Base-by-base conservation (phyloP, 345 rosid genomes). In the Moricandia arvensis region DNA sequence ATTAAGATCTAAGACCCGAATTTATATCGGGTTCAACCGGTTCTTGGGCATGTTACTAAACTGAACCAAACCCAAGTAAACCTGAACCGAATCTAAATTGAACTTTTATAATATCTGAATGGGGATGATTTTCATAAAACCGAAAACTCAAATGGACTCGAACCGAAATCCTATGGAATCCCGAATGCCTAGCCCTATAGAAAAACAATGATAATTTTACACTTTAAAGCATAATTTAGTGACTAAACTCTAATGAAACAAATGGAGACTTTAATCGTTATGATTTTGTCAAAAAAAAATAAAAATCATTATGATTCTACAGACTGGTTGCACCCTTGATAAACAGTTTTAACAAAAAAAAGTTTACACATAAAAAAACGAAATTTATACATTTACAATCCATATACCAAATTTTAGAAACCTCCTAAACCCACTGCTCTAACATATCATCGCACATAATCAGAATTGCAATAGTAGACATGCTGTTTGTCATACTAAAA, bases 221-320 rank as follows among this genome's bases (percentile, higher is more conserved):
- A 62, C 66, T 73, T 68, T 55, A 54, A 68, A 62, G 31, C 75
- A 79, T 68, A 0, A 63, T 63, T 55, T 62, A 73, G 63, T 62
- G 74, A 37, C 78, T 18, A 62, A 18, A 49, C 30, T 73, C 74
- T 68, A 53, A 79, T 17, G 68, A 71, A 66, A 73, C 68, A 33
- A 71, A 71, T 78, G 73, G 8, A 78, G 37, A 17, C 77, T 78
- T 78, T 78, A 72, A 78, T n/a, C n/a, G n/a, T n/a, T n/a, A n/a
- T n/a, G n/a, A n/a, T n/a, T n/a, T n/a, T n/a, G n/a, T n/a, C n/a
- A n/a, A n/a, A n/a, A n/a, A n/a, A n/a, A n/a, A n/a, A n/a, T n/a
- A n/a, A n/a, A n/a, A n/a, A n/a, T 78, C 77, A 78, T 78, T 66
- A 51, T 7, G 69, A 27, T 78, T 78, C 30, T 29, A 72, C 77